Base-by-base conservation (phyloP, 1,284 basidiomycete species). In the Melampsora larici-populina region DNA sequence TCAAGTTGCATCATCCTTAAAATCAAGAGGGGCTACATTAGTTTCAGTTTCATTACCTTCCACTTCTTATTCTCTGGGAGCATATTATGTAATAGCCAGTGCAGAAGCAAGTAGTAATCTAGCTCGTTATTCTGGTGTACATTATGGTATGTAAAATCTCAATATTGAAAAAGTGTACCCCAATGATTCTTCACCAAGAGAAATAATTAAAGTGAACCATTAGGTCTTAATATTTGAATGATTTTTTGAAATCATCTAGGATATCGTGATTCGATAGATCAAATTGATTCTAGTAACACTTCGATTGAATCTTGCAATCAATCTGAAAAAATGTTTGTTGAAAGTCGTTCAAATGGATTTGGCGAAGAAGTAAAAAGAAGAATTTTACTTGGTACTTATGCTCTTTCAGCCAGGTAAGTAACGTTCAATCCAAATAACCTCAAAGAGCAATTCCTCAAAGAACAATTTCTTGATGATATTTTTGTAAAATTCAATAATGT, bases 81-180 rank as follows among this genome's bases (percentile, higher is more conserved):
- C 94, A 5, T 99, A 99, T 86, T 99, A 99, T 82, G 92, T 97
- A 15, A 87, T 98, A 26, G 92, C 96, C 0, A 92, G 90, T 79
- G 94, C 97, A 0, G 97, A 99, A 83, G 96, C 95, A 0, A 92
- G 92, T 80, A 95, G 92, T 80, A 97, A 97, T 82, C 86, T 99
- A 55, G 93, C 92, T 0, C 87, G 94, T 48, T 99, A 91, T 83
- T 93, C 96, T 71, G 96, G 96, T 0, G 87, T 96, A 0, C 85
- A 86, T 79, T 88, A 84, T 79, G 88, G 87, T 80, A 15, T 86
- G 89, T 80, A 90, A 89, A 81, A 26, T 9, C 43, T 58, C 11
- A 21, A 2, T 48, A 21, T 55, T 18, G 51, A 55, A 18, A 55
- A 5, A 36, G 36, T 40, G 17, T 31, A 11, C 11, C 33, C 63